Percentiles rank a stretch among this genome's conserved stretches.
These are phyloP conservation scores for Coemansia sp. DNA, from an alignment of 192 early-diverging fungal species.

Conservation along the genomic window DNA sequence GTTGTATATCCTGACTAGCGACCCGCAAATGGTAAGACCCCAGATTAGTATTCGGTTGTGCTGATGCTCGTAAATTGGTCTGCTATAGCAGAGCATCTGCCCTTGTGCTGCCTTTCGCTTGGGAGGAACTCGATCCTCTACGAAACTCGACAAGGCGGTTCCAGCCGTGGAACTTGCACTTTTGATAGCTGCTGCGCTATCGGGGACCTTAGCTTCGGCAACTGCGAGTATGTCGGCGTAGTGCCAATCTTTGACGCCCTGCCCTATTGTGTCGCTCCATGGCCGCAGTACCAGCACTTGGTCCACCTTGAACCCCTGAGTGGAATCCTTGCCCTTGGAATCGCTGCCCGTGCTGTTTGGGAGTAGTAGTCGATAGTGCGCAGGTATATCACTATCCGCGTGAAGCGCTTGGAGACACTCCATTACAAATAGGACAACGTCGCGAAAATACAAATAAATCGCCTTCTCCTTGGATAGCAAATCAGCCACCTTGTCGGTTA, in stretches of 20 bases:
- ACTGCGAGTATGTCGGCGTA: neutral
- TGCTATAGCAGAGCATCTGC: constrained; percentile 9
- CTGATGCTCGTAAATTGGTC: constrained; percentile 13
- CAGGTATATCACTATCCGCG: neutral
- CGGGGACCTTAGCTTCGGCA: neutral
- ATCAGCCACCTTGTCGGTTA: neutral
- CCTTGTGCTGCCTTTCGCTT: neutral
- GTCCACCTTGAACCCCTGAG: constrained; percentile 5
- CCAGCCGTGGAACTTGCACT: neutral
- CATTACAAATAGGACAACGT: constrained; percentile 2
- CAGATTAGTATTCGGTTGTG: constrained; percentile 15
- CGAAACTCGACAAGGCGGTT: neutral
- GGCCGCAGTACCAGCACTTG: constrained; percentile 3
- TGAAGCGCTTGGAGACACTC: constrained; percentile 2
- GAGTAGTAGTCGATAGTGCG: neutral
- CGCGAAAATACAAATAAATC: constrained; percentile 1
- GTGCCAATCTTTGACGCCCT: neutral
- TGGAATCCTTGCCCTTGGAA: constrained; percentile 2
- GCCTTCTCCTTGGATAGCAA: neutral
- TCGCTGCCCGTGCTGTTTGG: neutral
- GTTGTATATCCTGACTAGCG: neutral
- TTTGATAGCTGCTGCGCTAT: neutral
- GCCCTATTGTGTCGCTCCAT: neutral
- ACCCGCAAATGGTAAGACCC: constrained; percentile 21
- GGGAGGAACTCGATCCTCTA: neutral